Evolutionary conservation across 352 stramenopile species (phyloP).

Genomic region (Globisporangium cystogenes): DNA sequence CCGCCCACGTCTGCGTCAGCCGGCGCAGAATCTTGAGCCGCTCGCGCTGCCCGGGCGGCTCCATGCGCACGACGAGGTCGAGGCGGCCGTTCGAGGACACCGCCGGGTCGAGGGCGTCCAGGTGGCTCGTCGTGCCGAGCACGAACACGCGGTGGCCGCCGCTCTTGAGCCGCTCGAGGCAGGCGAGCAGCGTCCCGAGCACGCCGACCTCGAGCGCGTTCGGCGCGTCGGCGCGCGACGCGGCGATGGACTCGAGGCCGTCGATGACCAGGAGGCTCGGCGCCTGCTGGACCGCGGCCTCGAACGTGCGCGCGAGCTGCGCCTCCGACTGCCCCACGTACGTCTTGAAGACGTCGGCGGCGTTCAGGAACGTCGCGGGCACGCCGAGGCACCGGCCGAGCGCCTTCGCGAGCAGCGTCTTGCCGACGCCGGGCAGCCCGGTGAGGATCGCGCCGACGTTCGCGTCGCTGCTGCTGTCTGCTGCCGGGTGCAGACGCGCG

Average conservation of each 20-base stretch:
- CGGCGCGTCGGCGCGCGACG: slow-evolving; percentile 56
- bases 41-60: slow-evolving; percentile 90
- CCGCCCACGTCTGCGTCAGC: slow-evolving; percentile 84
- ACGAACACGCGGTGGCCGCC: slow-evolving; percentile 48
- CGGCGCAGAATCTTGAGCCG: slow-evolving; percentile 91
- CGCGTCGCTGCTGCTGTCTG: not conserved
- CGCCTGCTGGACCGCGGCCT: slow-evolving; percentile 31
- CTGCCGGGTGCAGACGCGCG: slow-evolving; percentile 15
- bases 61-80: slow-evolving; percentile 94
- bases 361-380: slow-evolving; percentile 49
- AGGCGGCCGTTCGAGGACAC: slow-evolving; percentile 94
- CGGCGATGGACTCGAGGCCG: slow-evolving; percentile 87
- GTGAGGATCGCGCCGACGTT: slow-evolving; percentile 60
- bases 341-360: slow-evolving; percentile 94
- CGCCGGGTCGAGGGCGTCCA: slow-evolving; percentile 86
- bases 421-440: slow-evolving; percentile 68
- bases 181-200: slow-evolving; percentile 78
- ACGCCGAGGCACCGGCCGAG: slow-evolving; percentile 37
- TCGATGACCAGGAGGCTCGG: slow-evolving; percentile 84
- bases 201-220: slow-evolving; percentile 72
- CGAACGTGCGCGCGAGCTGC: slow-evolving; percentile 57
- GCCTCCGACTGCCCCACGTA: slow-evolving; percentile 89
- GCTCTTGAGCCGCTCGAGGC: slow-evolving; percentile 67
- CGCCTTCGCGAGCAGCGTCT: slow-evolving; percentile 47
- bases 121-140: slow-evolving; percentile 68